Conservation (phyloP, 352 stramenopile species). For the Phytophthora capsici region DNA sequence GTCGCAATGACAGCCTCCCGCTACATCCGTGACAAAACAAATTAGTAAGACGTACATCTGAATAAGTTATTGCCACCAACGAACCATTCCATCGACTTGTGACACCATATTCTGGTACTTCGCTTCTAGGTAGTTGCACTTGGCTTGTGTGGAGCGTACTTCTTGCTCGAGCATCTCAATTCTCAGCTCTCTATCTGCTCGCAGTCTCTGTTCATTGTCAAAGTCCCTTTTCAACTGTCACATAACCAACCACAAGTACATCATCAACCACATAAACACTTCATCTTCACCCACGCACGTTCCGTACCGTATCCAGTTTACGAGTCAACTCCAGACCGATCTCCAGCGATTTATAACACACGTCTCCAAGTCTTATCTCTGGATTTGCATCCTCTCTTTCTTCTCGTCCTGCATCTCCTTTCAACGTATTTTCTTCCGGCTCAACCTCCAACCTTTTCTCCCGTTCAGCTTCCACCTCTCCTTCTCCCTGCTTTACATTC, state of each 20-base stretch:
- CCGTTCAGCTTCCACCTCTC: not conserved
- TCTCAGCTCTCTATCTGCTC: slow-evolving; percentile 42
- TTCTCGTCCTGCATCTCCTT: slow-evolving; percentile 1
- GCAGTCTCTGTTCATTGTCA: slow-evolving; percentile 33
- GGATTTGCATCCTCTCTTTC: slow-evolving; percentile 3
- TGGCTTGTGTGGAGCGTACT: slow-evolving; percentile 42
- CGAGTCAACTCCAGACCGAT: slow-evolving; percentile 38
- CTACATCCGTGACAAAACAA: slow-evolving; percentile 11
- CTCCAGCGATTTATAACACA: slow-evolving; percentile 51
- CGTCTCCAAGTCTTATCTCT: slow-evolving; percentile 33
- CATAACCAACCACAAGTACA: not conserved
- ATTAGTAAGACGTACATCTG: too few species aligned
- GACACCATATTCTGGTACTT: slow-evolving; percentile 42
- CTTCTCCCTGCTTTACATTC: not conserved
- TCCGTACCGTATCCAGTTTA: slow-evolving; percentile 43
- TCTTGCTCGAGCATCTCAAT: slow-evolving; percentile 51
- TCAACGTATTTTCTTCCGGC: slow-evolving; percentile 10
- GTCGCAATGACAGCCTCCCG: slow-evolving; percentile 39
- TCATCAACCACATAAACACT: not conserved
- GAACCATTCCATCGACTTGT: slow-evolving; percentile 51
- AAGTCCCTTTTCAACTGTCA: slow-evolving; percentile 41
- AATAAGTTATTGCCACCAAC: not conserved
- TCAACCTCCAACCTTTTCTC: too few species aligned
- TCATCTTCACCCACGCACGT: not conserved
- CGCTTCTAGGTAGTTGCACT: slow-evolving; percentile 51